Evolutionary conservation across 257 asterid genomes (phyloP), one percentile per base, ranked within the genome.

Genomic region (Gentiana macrophylla): DNA sequence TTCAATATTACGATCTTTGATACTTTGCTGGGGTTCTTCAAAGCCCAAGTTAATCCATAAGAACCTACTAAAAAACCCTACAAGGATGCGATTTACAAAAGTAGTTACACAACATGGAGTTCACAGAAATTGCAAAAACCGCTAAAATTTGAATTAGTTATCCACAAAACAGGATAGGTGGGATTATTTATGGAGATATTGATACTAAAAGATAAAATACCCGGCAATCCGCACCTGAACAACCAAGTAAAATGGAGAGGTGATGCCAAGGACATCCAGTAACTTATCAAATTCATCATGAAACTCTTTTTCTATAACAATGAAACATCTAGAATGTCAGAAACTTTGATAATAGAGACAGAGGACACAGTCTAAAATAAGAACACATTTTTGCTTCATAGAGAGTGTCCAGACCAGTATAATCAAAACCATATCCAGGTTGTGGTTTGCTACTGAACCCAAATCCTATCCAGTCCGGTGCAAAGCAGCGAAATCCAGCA

Each of bases 381-480:
- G 6, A 5, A 1, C 24, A 50, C 32, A 66, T 50, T 15, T 57
- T 51, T 49, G 32, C 45, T 35, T 49, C 41, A 54, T 32, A 50
- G 37, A 15, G 43, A 50, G 67, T 49, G 65, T 44, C 49, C 63
- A 46, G 69, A 91, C 98, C 97, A 24, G 95, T 85, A 70, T 85
- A 91, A 70, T 91, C 95, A 57, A 87, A 91, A 50, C 92, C 98
- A 68, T 84, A 87, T 74, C 95, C 97, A 62, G 95, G 73, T 73
- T 85, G 98, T 37, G 97, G 98, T 80, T 84, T 82, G 68, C 88
- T 95, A 64, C 97, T 91, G 56, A 91, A 87, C 59, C 98, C 98
- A 67, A 83, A 91, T 74, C 98, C 98, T 59, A 91, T 75, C 98
- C 98, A 91, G 79, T 87, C 98, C 50, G 95, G 98, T 35, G 98